These are phyloP conservation scores for Gigaspora rosea DNA, from an alignment of 192 early-diverging fungal genomes.

Conservation along the genomic window DNA sequence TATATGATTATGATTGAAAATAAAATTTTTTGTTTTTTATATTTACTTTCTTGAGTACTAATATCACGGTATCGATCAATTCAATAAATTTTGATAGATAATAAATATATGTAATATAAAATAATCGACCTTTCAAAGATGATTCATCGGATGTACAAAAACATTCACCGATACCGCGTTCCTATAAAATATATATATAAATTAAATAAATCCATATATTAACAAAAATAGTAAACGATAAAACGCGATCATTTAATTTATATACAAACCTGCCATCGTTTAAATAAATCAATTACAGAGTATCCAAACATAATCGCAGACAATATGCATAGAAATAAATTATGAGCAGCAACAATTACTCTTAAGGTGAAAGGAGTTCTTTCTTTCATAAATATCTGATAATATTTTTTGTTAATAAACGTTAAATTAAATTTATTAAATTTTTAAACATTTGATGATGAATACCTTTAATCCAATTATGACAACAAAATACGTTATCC, in stretches of 20 bases:
- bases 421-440: no score
- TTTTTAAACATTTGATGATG: no score
- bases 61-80: constrained; percentile 53
- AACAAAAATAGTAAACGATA: neutral
- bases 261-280: constrained; percentile 14
- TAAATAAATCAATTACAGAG: constrained; percentile 4
- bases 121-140: constrained; percentile 34
- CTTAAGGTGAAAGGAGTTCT: constrained; percentile 20
- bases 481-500: constrained; percentile 44
- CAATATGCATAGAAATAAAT: constrained; percentile 37
- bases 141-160: constrained; percentile 44
- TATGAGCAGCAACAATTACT: constrained; percentile 27
- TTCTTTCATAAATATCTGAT: neutral
- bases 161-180: constrained; percentile 42
- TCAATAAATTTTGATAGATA: constrained; percentile 53
- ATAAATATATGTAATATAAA: constrained; percentile 49
- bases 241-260: neutral
- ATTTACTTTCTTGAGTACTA: constrained; percentile 53
- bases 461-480: constrained; percentile 32
- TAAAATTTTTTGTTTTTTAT: neutral
- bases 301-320: constrained; percentile 46
- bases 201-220: neutral
- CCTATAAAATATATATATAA: no score
- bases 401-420: no score
- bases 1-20: no score